Base-by-base conservation (phyloP, 2,329 filamentous ascomycete species). In the Stachybotrys chlorohalonatus region DNA sequence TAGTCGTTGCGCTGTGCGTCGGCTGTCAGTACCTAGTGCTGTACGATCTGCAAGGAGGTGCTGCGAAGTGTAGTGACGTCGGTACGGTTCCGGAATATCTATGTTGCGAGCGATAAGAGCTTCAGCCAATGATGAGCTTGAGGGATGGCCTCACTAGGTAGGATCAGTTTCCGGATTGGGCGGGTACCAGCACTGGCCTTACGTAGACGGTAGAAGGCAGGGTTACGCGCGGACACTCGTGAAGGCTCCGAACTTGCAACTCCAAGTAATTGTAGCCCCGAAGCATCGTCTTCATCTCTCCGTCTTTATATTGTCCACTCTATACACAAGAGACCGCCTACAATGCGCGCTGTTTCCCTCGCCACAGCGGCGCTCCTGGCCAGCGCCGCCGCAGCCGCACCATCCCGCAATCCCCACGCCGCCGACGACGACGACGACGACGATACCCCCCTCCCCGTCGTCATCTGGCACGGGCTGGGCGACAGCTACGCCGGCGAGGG, bases 381-480 rank as follows among this genome's bases (percentile, higher is more conserved):
- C 53, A 60, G 67, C 30, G 63, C 67, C 45, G 60, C 71, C n/a
- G 62, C 64, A 39, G 69, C 46, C n/a, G 46, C 16, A 7, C 46
- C 46, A 16, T 47, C 46, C 15, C 15, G 15, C 46, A 47, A n/a
- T n/a, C 11, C 9, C 56, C 45, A 60, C 47, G 59, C 58, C 49
- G 57, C 60, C 54, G 53, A 56, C 55, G 55, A 55, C 31, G 56
- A 70, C 59, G 70, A 72, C 31, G 70, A 76, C 47, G 70, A 78
- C 65, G 81, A 84, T 61, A 84, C 81, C n/a, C 90, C 89, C 4
- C 81, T 96, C 32, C 94, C 94, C 1, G 79, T 99, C 42, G 81
- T 99, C 56, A 89, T 99, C 73, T 99, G 94, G 94, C 94, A 99
- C 71, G 94, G 83, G 31, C 76, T 85, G 11, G 84, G 84, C 63